Conservation (phyloP, 768 basidiomycete species). For the Russula brevipes region DNA sequence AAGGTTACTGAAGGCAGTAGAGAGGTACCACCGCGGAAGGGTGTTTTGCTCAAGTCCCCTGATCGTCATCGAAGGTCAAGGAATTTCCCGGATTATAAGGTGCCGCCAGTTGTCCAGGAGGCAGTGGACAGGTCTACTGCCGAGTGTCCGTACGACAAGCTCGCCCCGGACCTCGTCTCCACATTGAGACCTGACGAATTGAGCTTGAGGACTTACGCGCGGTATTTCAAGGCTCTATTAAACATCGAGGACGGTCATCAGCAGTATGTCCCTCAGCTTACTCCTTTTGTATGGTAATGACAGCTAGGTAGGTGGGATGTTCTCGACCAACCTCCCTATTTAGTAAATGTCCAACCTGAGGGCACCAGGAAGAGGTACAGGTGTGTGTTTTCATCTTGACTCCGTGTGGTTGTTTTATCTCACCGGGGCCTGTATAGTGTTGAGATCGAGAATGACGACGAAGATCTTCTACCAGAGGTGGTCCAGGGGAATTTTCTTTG, state of each 20-base stretch:
- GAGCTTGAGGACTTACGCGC: constrained; percentile 4
- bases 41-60: background rate
- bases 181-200: background rate
- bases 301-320: constrained; percentile 29
- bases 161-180: background rate
- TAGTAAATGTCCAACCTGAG: background rate
- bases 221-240: constrained; percentile 11
- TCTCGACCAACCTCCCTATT: background rate
- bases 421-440: background rate
- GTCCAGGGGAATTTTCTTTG: constrained; percentile 10
- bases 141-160: background rate
- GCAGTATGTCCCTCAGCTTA: constrained; percentile 37
- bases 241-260: constrained; percentile 39
- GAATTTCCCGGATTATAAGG: constrained; percentile 3
- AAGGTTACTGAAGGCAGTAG: background rate
- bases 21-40: background rate
- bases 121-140: background rate
- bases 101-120: constrained; percentile 11
- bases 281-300: constrained; percentile 25
- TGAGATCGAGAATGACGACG: constrained; percentile 16
- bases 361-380: background rate
- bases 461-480: constrained; percentile 19
- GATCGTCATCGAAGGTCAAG: background rate
- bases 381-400: background rate
- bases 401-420: background rate